Percentiles rank a stretch among this genome's conserved stretches.
Conservation (phyloP, 768 basidiomycete genomes). For the Multifurca ochricompacta region DNA sequence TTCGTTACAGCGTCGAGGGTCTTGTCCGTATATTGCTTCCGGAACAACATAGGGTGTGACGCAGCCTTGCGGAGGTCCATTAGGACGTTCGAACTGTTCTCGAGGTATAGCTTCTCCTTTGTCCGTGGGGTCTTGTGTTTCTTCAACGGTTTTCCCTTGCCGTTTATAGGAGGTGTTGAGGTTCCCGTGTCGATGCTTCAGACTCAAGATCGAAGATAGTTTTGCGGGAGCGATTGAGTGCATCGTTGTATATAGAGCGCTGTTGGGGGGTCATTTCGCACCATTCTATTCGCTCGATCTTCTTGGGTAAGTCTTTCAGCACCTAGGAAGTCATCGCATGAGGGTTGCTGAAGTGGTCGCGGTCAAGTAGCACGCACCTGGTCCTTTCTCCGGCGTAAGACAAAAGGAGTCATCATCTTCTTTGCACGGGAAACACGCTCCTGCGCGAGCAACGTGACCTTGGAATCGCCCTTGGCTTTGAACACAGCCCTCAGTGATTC, state of each 20-base stretch:
- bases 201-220: constrained; percentile 52
- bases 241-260: constrained; percentile 74
- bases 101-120: constrained; percentile 62
- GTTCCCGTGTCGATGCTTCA: constrained; percentile 24
- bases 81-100: constrained; percentile 87
- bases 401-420: constrained; percentile 99
- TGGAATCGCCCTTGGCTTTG: constrained; percentile 92
- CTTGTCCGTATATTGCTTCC: constrained; percentile 73
- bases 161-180: constrained; percentile 27
- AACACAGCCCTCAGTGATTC: constrained; percentile 87
- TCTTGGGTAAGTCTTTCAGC: constrained; percentile 85
- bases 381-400: constrained; percentile 92
- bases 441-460: constrained; percentile 79
- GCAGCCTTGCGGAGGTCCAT: constrained; percentile 98
- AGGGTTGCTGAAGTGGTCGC: not conserved
- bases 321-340: constrained; percentile 43
- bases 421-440: constrained; percentile 93
- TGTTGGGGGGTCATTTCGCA: constrained; percentile 88
- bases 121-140: constrained; percentile 37
- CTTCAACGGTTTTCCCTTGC: constrained; percentile 34
- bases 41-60: constrained; percentile 93
- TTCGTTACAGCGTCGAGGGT: constrained; percentile 67
- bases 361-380: constrained; percentile 43
- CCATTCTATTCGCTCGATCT: constrained; percentile 90
- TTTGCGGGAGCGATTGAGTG: constrained; percentile 77